Percentiles rank a stretch among this genome's conserved stretches.
Conservation (phyloP, 768 basidiomycete species). For the Lentinula edodes region DNA sequence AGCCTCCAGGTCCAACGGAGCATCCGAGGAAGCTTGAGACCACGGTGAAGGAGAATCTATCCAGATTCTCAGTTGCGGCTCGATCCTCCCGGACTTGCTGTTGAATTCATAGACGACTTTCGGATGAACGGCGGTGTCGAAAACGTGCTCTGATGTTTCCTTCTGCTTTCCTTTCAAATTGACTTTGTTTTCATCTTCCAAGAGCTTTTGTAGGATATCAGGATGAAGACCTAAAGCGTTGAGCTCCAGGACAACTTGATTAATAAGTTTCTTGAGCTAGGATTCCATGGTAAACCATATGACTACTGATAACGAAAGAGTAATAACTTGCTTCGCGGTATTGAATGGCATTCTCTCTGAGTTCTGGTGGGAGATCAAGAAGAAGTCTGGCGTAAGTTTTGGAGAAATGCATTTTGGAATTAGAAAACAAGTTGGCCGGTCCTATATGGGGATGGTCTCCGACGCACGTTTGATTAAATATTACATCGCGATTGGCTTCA, state of each 20-base stretch:
- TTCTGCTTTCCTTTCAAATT: conserved; percentile 20
- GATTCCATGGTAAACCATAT: neutral
- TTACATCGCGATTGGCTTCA: neutral
- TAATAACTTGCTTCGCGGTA: conserved; percentile 62
- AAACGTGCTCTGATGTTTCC: neutral
- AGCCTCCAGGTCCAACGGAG: conserved; percentile 10
- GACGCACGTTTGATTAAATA: neutral
- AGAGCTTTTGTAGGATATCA: conserved; percentile 37
- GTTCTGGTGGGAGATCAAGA: conserved; percentile 65
- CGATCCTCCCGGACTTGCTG: conserved; percentile 38
- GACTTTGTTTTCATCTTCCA: conserved; percentile 15
- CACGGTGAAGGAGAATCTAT: conserved; percentile 22
- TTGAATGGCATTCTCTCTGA: conserved; percentile 74
- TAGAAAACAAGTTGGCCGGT: neutral
- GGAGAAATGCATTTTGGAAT: conserved; percentile 60
- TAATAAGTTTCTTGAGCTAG: conserved; percentile 88
- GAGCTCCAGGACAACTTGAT: conserved; percentile 75
- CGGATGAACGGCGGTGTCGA: conserved; percentile 10
- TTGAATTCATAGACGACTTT: conserved; percentile 55
- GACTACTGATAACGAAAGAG: neutral
- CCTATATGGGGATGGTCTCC: neutral
- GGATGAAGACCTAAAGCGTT: conserved; percentile 60
- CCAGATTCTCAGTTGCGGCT: conserved; percentile 55
- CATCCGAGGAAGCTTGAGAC: conserved; percentile 9
- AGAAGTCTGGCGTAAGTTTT: conserved; percentile 64